Evolutionary conservation across 371 early-diverging fungal genomes (phyloP), one percentile per base, ranked within the genome.

Genomic region (Mortierella sp.): DNA sequence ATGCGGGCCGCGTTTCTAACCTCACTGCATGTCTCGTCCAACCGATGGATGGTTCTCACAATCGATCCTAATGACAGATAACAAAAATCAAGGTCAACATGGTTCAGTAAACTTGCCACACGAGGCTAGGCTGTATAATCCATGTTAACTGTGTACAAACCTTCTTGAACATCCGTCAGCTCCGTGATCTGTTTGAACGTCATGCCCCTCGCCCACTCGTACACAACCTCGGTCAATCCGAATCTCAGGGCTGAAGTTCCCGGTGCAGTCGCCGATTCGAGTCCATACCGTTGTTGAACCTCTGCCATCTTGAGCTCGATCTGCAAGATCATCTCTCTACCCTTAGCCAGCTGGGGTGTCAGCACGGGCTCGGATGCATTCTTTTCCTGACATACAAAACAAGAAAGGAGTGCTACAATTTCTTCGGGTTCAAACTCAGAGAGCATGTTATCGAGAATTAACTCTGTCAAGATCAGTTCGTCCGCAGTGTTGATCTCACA

Each of bases 1-100:
- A 97, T 89, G 56, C 94, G 80, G 2, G 99, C 97, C 0, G 99
- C 99, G 49, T 92, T 90, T 58, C 89, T 87, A 27, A 99, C 93
- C 72, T 99, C 99, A 50, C 97, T 92, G 37, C 98, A 94, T 1
- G 97, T 94, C 80, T 99, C 99, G 65, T 98, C 97, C 58, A 99
- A 83, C 52, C 99, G 88, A 58, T 94, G 92, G 60, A 99, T 99
- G 56, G 95, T 94, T 48, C 99, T 87, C 4, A 99, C 99, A 72
- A 99, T 97, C 12, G 95, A 93, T 4, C 91, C 87, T 82, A 70
- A 48, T 24, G 21, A 66, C 26, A 37, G 43, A 8, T 28, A 34
- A 48, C 8, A 56, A 47, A 21, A 23, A 12, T 14, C 26, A 8
- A 7, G 44, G 17, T 48, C 47, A 27, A 28, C 11, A n/a, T 48